These are phyloP conservation scores for Piloderma croceum DNA, from an alignment of 768 basidiomycete species.

Conservation along the genomic window DNA sequence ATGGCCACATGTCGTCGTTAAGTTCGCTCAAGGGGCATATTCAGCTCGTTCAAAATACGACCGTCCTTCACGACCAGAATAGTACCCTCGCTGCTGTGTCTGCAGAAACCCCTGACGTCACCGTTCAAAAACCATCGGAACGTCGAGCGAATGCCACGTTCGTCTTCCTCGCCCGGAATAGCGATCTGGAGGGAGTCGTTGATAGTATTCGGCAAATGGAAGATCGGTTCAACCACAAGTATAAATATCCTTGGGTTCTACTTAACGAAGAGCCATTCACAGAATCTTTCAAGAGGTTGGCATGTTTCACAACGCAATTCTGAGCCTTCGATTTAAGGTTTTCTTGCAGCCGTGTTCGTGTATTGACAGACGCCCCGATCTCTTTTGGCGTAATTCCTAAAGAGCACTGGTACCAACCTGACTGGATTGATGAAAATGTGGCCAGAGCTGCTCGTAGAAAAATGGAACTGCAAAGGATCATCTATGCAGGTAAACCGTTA, in stretches of 20 bases:
- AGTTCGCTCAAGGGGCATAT: slow-evolving; percentile 31
- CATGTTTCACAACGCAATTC: slow-evolving; percentile 6
- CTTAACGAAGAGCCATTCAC: slow-evolving; percentile 58
- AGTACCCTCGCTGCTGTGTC: too few species aligned
- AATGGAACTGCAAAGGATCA: slow-evolving; percentile 44
- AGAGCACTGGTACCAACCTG: slow-evolving; percentile 67
- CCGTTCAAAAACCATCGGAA: too few species aligned
- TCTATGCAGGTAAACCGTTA: slow-evolving; percentile 40
- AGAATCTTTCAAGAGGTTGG: slow-evolving; percentile 45
- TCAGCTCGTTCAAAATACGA: slow-evolving; percentile 1
- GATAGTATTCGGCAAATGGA: slow-evolving; percentile 51
- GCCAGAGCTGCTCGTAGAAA: slow-evolving; percentile 47
- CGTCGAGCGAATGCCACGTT: slow-evolving; percentile 54
- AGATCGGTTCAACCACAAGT: slow-evolving; percentile 52
- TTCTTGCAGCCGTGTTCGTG: slow-evolving; percentile 23
- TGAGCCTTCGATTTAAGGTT: slow-evolving; percentile 17
- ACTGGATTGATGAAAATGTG: slow-evolving; percentile 64
- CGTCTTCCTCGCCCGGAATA: slow-evolving; percentile 48
- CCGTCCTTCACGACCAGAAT: background rate
- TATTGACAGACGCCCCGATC: slow-evolving; percentile 36
- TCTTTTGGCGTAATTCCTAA: slow-evolving; percentile 53
- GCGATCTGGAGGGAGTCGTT: slow-evolving; percentile 39
- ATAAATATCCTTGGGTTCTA: slow-evolving; percentile 57
- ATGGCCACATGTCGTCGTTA: slow-evolving; percentile 41
- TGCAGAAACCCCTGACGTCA: too few species aligned